Percentiles rank a stretch among this genome's conserved stretches.
Evolutionary conservation across 2,329 filamentous ascomycete genomes (phyloP).

Genomic region (Talaromyces sp.): DNA sequence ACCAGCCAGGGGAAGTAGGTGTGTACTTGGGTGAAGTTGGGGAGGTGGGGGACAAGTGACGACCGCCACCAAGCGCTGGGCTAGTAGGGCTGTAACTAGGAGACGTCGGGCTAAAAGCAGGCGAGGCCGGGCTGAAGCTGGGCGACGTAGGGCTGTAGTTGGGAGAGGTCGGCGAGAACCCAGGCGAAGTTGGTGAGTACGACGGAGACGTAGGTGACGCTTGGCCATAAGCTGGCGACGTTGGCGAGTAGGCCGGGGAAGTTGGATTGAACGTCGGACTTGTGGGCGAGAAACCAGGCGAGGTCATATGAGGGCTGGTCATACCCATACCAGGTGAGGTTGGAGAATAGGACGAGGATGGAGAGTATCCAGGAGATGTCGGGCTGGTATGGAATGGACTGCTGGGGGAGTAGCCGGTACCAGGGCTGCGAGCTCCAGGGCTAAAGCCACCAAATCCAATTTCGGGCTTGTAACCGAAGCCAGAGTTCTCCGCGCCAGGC

Average conservation of each 20-base stretch:
- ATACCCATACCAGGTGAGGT: slow-evolving; percentile 69
- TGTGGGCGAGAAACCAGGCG: slow-evolving; percentile 59
- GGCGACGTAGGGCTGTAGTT: slow-evolving; percentile 64
- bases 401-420: slow-evolving; percentile 60
- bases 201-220: slow-evolving; percentile 64
- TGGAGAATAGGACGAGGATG: slow-evolving; percentile 67
- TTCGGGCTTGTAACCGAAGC: slow-evolving; percentile 58
- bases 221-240: slow-evolving; percentile 68
- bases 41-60: slow-evolving; percentile 48
- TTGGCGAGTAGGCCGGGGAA: slow-evolving; percentile 58
- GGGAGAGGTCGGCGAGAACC: slow-evolving; percentile 61
- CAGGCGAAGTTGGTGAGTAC: slow-evolving; percentile 59
- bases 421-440: slow-evolving; percentile 69
- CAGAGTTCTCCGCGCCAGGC: slow-evolving; percentile 63
- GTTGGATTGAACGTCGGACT: slow-evolving; percentile 57
- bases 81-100: slow-evolving; percentile 62
- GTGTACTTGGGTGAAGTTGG: slow-evolving; percentile 59
- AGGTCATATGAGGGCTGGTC: slow-evolving; percentile 60
- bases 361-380: slow-evolving; percentile 69
- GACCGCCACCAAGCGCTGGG: slow-evolving; percentile 48
- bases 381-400: slow-evolving; percentile 77
- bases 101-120: slow-evolving; percentile 59
- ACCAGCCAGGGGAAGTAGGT: slow-evolving; percentile 57
- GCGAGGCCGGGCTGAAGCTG: slow-evolving; percentile 55
- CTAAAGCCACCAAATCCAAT: slow-evolving; percentile 66